A percentile compares a stretch with the other conserved stretches of the same genome.
phyloP scores from a whole-genome alignment of 148 eudicot species.

The Silene uniflora region DNA sequence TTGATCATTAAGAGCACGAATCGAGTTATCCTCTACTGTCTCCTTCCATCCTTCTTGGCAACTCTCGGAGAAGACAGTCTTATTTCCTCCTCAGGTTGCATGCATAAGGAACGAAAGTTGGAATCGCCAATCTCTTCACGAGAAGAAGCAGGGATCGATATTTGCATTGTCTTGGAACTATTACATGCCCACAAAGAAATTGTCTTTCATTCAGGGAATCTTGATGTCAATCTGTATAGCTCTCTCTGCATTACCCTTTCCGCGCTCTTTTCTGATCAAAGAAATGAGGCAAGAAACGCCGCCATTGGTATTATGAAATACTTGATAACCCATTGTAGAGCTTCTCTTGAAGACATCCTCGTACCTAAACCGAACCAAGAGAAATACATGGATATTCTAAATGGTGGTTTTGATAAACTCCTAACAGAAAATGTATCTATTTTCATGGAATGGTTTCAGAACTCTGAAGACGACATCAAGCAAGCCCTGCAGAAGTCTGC shows the following conservation, averaged over 20 bases:
- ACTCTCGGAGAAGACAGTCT: conserved; percentile 51
- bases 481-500: conserved; percentile 75
- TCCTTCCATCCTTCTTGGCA: conserved; percentile 73
- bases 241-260: conserved; percentile 69
- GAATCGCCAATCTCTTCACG: conserved; percentile 8
- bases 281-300: conserved; percentile 46
- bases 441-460: conserved; percentile 74
- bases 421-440: conserved; percentile 57
- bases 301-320: conserved; percentile 74
- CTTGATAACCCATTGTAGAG: conserved; percentile 73
- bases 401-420: conserved; percentile 77
- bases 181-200: conserved; percentile 74
- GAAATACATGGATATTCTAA: conserved; percentile 59
- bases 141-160: conserved; percentile 56
- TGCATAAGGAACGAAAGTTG: neutral
- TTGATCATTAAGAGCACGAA: conserved; percentile 67
- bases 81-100: conserved; percentile 6
- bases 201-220: conserved; percentile 79
- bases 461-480: conserved; percentile 52
- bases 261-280: conserved; percentile 57
- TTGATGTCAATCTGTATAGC: conserved; percentile 68
- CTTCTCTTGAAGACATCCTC: conserved; percentile 69
- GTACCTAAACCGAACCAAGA: conserved; percentile 69
- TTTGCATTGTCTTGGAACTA: conserved; percentile 67
- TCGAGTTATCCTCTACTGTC: conserved; percentile 66